Base-by-base conservation (phyloP, 2,329 filamentous ascomycete genomes). In the Pseudogymnoascus sp. region DNA sequence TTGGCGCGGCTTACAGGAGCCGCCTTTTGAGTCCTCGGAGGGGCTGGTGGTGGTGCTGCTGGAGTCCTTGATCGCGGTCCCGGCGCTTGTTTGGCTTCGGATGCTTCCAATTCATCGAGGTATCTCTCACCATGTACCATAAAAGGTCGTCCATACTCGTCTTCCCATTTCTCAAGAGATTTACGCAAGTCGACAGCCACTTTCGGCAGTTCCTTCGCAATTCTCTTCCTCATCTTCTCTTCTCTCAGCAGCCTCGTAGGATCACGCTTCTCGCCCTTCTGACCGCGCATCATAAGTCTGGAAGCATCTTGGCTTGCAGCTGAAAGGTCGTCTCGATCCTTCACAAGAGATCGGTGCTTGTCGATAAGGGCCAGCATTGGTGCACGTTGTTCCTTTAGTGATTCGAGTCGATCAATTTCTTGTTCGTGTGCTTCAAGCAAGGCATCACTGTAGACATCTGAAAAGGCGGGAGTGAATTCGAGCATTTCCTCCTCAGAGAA, bases 401-500 rank as follows among this genome's bases (percentile, higher is more conserved):
- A 81, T 75, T 96, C 90, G 0, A 99, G 81, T 21, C 93, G 86
- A 6, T 81, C 79, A 68, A 99, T 93, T 73, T 99, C 96, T 19
- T 89, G 87, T 79, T 99, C 95, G 72, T 99, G 96, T 0, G 95
- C 93, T 68, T 96, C 93, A 0, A 99, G 84, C 8, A 99, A 83
- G 4, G 95, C 95, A 75, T 99, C 95, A 71, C 92, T 97, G 77
- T 96, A 97, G 19, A 97, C 93, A 73, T 98, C 95, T 10, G 92
- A 96, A 75, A 98, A 98, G 45, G 93, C 95, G 0, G 96, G 95
- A 0, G 93, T 95, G 71, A 99, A 99, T 69, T 97, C 93, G 64
- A 98, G 85, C 93, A 98, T 98, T 78, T 99, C 95, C 72, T 99
- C 95, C 74, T 99, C 95, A 0, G 91, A 96, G 73, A 96, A 93